A percentile compares a stretch with the other conserved stretches of the same genome.
phyloP scores from a whole-genome alignment of 345 rosid genomes.

The Corchorus olitorius region DNA sequence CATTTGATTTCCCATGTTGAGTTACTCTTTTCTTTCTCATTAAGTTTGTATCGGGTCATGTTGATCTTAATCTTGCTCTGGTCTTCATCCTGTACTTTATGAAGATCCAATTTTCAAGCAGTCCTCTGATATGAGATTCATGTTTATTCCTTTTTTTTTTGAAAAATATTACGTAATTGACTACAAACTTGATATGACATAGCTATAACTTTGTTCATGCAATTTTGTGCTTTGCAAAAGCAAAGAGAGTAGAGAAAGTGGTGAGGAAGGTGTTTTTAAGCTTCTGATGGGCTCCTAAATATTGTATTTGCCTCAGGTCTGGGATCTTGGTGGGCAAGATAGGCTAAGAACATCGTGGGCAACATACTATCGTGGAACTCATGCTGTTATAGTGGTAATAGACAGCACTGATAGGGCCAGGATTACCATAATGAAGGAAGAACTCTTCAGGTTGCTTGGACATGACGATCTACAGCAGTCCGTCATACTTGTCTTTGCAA shows the following conservation, averaged over 20 bases:
- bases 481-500: slow-evolving; percentile 81
- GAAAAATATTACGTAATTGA: background rate
- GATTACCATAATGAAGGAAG: slow-evolving; percentile 86
- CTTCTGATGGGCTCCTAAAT: background rate
- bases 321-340: slow-evolving; percentile 99
- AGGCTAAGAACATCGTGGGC: slow-evolving; percentile 95
- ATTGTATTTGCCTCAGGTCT: slow-evolving; percentile 50
- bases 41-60: background rate
- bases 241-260: background rate
- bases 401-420: slow-evolving; percentile 96
- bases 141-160: background rate
- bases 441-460: slow-evolving; percentile 75
- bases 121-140: background rate
- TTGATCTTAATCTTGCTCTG: background rate
- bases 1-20: background rate
- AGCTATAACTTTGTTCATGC: background rate
- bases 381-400: slow-evolving; percentile 81
- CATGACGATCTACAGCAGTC: slow-evolving; percentile 77
- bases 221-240: background rate
- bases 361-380: slow-evolving; percentile 90
- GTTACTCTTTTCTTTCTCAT: background rate
- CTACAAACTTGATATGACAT: background rate
- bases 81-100: slow-evolving; percentile 21
- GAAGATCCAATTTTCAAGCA: background rate
- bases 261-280: background rate